Evolutionary conservation across 2,329 filamentous ascomycete genomes (phyloP), one percentile per base, ranked within the genome.

Genomic region (Diaporthe helianthi): DNA sequence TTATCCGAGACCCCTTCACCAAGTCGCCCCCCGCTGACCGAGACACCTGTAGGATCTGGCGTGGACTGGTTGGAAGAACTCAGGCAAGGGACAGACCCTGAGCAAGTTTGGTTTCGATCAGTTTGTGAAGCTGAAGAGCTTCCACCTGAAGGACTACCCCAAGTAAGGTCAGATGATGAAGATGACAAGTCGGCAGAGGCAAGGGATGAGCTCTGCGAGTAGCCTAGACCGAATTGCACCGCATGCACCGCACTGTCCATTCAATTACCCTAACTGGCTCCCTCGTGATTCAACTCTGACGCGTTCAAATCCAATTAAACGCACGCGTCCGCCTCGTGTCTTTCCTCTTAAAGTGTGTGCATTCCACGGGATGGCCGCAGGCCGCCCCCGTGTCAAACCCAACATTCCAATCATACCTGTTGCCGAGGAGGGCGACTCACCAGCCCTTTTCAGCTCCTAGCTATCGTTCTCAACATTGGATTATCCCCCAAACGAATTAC

Each of bases 31-130:
- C 58, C 69, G 51, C 74, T 76, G 68, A 78, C 70, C 66, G 38
- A 65, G 61, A 55, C 26, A 61, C 67, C 68, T 64, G 46, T 75
- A 95, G 92, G 93, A 97, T 80, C 87, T 97, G 74, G 93, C 94
- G n/a, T 97, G 93, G 93, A 96, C 94, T 2, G 95, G 95, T 13
- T 98, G 94, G 94, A 98, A 98, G 84, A 94, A 97, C 79, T 97
- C 94, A 71, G 95, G 95, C 73, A 94, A 93, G 80, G 95, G 95
- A 26, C 91, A 94, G 75, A 98, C 94, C 12, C 82, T 98, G 75
- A 96, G 93, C 82, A 90, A 84, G 75, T 97, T 94, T 76, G 95
- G 95, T 13, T 98, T 97, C 77, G 95, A 98, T 75, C 93, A 97
- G 78, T 98, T 98, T 78, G 91, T 97, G 78, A 97, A 96, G 86